Percentiles rank a stretch among this genome's conserved stretches.
Conservation (phyloP, 2,329 filamentous ascomycete genomes). For the Neonectria neomacrospora region DNA sequence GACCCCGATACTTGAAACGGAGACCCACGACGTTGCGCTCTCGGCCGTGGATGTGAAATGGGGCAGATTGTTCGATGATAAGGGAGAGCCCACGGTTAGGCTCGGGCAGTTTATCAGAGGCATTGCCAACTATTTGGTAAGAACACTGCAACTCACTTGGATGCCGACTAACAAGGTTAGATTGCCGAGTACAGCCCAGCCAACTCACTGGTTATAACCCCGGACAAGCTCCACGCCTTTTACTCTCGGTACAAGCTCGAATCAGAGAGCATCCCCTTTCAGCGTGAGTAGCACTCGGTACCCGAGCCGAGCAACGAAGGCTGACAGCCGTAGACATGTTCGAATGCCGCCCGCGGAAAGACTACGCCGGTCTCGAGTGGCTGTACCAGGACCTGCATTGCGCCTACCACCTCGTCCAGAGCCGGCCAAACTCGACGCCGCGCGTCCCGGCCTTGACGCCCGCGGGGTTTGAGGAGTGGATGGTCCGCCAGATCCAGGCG, state of each 20-base stretch:
- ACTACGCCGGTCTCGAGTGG: constrained; percentile 49
- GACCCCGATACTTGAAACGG: constrained; percentile 13
- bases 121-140: constrained; percentile 78
- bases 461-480: constrained; percentile 76
- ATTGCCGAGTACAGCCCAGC: constrained; percentile 47
- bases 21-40: constrained; percentile 13
- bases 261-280: constrained; percentile 75
- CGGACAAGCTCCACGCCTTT: constrained; percentile 78
- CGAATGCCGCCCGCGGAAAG: constrained; percentile 49
- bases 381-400: constrained; percentile 66
- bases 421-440: constrained; percentile 61
- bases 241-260: constrained; percentile 74
- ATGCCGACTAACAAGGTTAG: constrained; percentile 34
- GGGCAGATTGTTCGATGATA: constrained; percentile 77
- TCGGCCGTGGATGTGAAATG: constrained; percentile 76
- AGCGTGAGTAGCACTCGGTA: constrained; percentile 58
- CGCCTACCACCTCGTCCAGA: constrained; percentile 74
- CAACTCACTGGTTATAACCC: constrained; percentile 72
- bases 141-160: neutral
- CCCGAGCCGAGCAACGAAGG: neutral
- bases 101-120: constrained; percentile 78
- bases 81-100: constrained; percentile 73
- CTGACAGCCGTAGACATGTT: constrained; percentile 60
- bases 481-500: constrained; percentile 76
- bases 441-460: constrained; percentile 73